Conservation (phyloP, 1,139 yeast species). For the Scheffersomyces quercinus region DNA sequence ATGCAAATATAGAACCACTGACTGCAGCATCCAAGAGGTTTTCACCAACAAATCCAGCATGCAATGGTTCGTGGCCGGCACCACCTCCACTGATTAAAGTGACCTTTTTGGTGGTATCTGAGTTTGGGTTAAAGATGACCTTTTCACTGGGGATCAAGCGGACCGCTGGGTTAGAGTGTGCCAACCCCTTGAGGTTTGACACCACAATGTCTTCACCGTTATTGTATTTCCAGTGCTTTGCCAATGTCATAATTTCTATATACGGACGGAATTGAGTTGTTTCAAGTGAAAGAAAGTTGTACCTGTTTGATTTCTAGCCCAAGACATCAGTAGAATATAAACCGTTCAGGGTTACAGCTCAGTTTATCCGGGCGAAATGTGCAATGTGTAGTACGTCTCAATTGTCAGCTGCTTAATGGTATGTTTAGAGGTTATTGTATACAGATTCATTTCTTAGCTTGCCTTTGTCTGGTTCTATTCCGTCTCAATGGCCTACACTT, state of each 20-base stretch:
- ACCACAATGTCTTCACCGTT: slow-evolving; percentile 58
- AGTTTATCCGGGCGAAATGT: too few species aligned
- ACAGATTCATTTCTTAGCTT: too few species aligned
- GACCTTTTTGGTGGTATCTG: slow-evolving; percentile 51
- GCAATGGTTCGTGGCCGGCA: slow-evolving; percentile 93
- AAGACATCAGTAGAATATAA: too few species aligned
- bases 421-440: too few species aligned
- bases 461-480: too few species aligned
- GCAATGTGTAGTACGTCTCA: too few species aligned
- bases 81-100: slow-evolving; percentile 90
- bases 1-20: slow-evolving; percentile 85
- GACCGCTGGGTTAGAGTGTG: slow-evolving; percentile 66
- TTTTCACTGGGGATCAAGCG: slow-evolving; percentile 65
- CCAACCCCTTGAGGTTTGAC: slow-evolving; percentile 66
- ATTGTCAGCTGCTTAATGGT: too few species aligned
- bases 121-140: slow-evolving; percentile 54
- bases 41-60: slow-evolving; percentile 85
- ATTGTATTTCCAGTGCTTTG: slow-evolving; percentile 55
- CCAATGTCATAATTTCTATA: slow-evolving; percentile 13
- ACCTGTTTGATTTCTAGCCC: too few species aligned
- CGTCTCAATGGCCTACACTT: too few species aligned
- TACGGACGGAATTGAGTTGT: too few species aligned
- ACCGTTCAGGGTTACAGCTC: too few species aligned
- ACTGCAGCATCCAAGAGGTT: slow-evolving; percentile 86
- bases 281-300: too few species aligned